phyloP scores from a whole-genome alignment of 2,329 filamentous ascomycete species.

The Ceratocystis alfenasii region DNA sequence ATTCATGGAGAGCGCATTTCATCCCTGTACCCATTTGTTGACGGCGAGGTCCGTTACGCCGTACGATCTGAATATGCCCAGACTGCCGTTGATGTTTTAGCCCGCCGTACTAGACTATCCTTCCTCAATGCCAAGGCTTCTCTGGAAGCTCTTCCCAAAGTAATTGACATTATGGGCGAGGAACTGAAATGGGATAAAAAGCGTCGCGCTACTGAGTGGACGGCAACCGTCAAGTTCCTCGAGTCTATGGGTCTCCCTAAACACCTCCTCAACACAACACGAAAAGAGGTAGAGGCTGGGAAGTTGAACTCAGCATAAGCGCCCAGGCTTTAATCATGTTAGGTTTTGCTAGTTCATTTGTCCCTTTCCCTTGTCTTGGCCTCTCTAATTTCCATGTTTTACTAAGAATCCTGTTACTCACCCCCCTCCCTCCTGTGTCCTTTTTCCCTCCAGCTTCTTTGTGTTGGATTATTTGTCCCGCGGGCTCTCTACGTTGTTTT shows the following conservation, averaged over 20 bases:
- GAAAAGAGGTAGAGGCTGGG: conserved; percentile 49
- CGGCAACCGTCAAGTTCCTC: conserved; percentile 51
- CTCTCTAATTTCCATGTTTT: neutral
- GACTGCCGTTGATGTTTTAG: conserved; percentile 78
- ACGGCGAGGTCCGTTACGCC: conserved; percentile 82
- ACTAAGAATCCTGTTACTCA: neutral
- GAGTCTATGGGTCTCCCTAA: conserved; percentile 55
- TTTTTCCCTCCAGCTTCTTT: neutral
- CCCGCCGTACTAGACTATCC: conserved; percentile 69
- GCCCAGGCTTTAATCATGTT: neutral
- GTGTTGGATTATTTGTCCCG: neutral
- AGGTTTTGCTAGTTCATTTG: neutral
- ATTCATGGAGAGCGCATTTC: conserved; percentile 71
- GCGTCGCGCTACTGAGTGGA: conserved; percentile 72
- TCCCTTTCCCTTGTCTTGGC: neutral
- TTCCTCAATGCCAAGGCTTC: conserved; percentile 89
- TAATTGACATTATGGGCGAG: conserved; percentile 81
- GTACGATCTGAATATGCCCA: conserved; percentile 84
- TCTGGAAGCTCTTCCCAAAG: conserved; percentile 67
- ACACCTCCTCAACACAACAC: conserved; percentile 45
- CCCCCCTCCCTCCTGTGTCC: neutral
- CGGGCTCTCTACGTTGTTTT: neutral
- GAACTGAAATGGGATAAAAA: conserved; percentile 67
- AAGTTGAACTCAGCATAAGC: conserved; percentile 42
- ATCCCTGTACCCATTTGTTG: conserved; percentile 74